Evolutionary conservation across 2,329 filamentous ascomycete genomes (phyloP), one percentile per base, ranked within the genome.

Genomic region (Fusarium sambucinum): DNA sequence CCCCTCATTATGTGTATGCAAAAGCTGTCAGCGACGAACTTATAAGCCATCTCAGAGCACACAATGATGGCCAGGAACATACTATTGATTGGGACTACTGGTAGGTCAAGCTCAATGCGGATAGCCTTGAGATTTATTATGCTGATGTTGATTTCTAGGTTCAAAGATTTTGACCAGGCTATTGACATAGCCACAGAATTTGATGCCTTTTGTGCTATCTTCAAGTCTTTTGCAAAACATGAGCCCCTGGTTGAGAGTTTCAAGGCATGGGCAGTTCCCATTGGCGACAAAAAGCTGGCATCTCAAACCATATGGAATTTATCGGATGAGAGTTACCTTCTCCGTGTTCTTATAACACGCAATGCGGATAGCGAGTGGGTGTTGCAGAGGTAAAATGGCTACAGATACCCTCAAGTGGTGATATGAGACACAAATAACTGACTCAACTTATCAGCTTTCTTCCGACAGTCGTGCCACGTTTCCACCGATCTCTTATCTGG

Each of bases 161-260:
- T 58, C 9, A 42, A 53, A 17, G 46, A 45, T 35, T 35, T 64
- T 30, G 46, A 6, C 4, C 13, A 25, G 14, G 42, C 35, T 19
- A 21, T n/a, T 12, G 9, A 42, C 23, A 21, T 21, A 44, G 38
- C 33, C 25, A 16, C 30, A 21, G 19, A 37, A 4, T 29, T 54
- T 19, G 30, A 45, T 13, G 21, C 38, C 12, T 41, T 65, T 9
- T 59, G 53, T 44, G 3, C 5, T 29, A 4, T 9, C 11, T 44
- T 59, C 6, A 14, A 23, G 9, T 42, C 37, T 14, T 53, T n/a
- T 6, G 29, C 30, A 23, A 13, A 21, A 25, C 23, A 41, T 21
- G 21, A 30, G 11, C 50, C 44, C 16, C 38, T 65, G 1, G n/a
- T 45, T 8, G 45, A 27, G 11, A 60, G 48, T n/a, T 69, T 68